Percentiles rank a stretch among this genome's conserved stretches.
These are phyloP conservation scores for Strobilomyces dryophilus DNA, from an alignment of 768 basidiomycete species.

Conservation along the genomic window DNA sequence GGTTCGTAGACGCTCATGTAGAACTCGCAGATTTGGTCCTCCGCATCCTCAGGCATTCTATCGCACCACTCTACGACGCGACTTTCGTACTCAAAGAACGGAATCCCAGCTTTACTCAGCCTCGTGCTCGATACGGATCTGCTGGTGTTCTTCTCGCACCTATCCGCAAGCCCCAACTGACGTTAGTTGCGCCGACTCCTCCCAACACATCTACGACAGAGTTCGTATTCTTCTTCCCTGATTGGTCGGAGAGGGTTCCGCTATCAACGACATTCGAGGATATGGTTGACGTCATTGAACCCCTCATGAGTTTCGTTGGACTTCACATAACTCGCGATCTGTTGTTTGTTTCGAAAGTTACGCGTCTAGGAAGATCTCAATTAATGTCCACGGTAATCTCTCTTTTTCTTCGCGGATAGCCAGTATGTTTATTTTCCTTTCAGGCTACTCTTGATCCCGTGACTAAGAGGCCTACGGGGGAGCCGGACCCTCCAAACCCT, in stretches of 20 bases:
- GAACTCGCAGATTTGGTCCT: constrained; percentile 87
- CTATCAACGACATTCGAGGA: constrained; percentile 62
- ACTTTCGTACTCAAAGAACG: constrained; percentile 52
- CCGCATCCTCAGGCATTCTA: constrained; percentile 64
- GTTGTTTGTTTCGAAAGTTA: constrained; percentile 71
- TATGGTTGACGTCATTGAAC: constrained; percentile 69
- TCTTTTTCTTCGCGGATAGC: not conserved
- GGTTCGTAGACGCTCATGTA: constrained; percentile 76
- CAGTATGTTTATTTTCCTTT: constrained; percentile 6
- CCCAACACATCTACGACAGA: constrained; percentile 69
- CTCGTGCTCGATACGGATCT: constrained; percentile 60
- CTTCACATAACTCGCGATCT: constrained; percentile 79
- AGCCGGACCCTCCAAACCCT: constrained; percentile 54
- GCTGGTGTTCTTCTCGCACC: constrained; percentile 50
- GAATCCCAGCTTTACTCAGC: constrained; percentile 56
- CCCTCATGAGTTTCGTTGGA: constrained; percentile 75
- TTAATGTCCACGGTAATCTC: constrained; percentile 48
- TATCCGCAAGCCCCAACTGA: constrained; percentile 62
- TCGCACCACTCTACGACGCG: constrained; percentile 61
- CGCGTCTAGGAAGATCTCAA: constrained; percentile 71
- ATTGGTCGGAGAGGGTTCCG: constrained; percentile 73
- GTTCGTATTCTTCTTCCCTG: constrained; percentile 89
- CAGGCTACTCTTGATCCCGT: constrained; percentile 52
- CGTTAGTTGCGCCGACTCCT: constrained; percentile 75
- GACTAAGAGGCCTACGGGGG: constrained; percentile 55